Percentiles rank a stretch among this genome's conserved stretches.
These are phyloP conservation scores for Golubevia pallescens DNA, from an alignment of 1,284 basidiomycete species.

Conservation along the genomic window DNA sequence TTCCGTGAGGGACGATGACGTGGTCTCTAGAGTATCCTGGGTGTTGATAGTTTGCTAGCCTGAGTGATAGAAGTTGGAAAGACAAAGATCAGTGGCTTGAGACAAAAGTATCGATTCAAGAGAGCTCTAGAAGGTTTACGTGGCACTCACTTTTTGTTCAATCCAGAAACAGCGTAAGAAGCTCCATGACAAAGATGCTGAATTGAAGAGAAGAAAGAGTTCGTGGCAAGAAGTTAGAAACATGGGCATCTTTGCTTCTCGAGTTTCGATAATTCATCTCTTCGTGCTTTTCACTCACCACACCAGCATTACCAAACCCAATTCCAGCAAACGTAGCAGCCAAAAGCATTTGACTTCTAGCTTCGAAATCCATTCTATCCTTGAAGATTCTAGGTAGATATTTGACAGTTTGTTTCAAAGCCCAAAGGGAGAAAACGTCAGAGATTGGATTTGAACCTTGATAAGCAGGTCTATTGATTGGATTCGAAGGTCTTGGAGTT, in stretches of 20 bases:
- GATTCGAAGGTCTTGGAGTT: constrained; percentile 84
- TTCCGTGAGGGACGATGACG: constrained; percentile 85
- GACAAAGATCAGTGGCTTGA: neutral
- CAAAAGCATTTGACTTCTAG: constrained; percentile 87
- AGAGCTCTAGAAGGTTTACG: constrained; percentile 49
- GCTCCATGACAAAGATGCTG: constrained; percentile 48
- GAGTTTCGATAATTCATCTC: neutral
- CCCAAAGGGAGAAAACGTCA: constrained; percentile 95
- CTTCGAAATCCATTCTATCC: constrained; percentile 77
- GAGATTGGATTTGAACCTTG: constrained; percentile 94
- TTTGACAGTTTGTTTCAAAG: constrained; percentile 85
- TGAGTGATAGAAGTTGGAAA: neutral
- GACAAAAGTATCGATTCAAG: neutral
- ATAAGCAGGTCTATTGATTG: constrained; percentile 85
- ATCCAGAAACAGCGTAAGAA: constrained; percentile 67
- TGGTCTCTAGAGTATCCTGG: constrained; percentile 72
- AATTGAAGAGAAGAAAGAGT: neutral
- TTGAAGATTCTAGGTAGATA: constrained; percentile 86
- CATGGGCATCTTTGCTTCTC: no score
- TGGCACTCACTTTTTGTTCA: constrained; percentile 78
- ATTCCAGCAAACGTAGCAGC: constrained; percentile 74
- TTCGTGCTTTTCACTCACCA: constrained; percentile 55
- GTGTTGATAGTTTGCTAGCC: constrained; percentile 68
- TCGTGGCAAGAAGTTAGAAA: no score
- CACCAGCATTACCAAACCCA: constrained; percentile 91